These are phyloP conservation scores for Acrocalymma vagum DNA, from an alignment of 2,329 filamentous ascomycete species.

Conservation along the genomic window DNA sequence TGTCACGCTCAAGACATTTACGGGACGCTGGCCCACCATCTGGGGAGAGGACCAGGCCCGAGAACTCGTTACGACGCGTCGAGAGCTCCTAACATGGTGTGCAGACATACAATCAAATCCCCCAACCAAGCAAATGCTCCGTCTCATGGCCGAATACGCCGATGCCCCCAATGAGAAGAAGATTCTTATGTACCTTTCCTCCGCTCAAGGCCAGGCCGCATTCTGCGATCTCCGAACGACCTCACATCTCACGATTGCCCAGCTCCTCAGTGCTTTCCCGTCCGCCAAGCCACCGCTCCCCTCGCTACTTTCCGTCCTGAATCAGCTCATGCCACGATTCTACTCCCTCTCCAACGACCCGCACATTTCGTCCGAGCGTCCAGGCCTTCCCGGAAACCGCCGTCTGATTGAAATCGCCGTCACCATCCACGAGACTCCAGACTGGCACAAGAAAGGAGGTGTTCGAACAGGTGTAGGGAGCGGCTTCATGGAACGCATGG, in stretches of 20 bases:
- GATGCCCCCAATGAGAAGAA: slow-evolving; percentile 84
- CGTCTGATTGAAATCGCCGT: slow-evolving; percentile 96
- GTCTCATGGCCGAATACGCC: slow-evolving; percentile 86
- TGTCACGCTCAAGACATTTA: slow-evolving; percentile 78
- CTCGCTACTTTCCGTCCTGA: slow-evolving; percentile 78
- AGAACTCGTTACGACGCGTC: slow-evolving; percentile 86
- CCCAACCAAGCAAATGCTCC: slow-evolving; percentile 86
- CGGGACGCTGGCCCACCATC: slow-evolving; percentile 93
- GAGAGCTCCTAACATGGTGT: slow-evolving; percentile 95
- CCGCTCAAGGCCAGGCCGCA: slow-evolving; percentile 86
- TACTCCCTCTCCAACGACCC: slow-evolving; percentile 98
- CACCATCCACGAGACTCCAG: slow-evolving; percentile 84
- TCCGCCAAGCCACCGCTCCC: slow-evolving; percentile 89
- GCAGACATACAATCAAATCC: slow-evolving; percentile 92
- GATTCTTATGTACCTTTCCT: slow-evolving; percentile 84
- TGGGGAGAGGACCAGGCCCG: slow-evolving; percentile 92
- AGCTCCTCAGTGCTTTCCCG: slow-evolving; percentile 90
- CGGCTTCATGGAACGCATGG: slow-evolving; percentile 90
- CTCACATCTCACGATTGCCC: slow-evolving; percentile 81
- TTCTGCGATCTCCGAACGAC: slow-evolving; percentile 95
- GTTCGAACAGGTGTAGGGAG: slow-evolving; percentile 85
- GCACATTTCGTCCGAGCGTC: slow-evolving; percentile 75
- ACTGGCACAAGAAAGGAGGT: slow-evolving; percentile 72
- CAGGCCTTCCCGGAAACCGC: slow-evolving; percentile 71
- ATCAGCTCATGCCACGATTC: slow-evolving; percentile 95